Evolutionary conservation across 345 rosid species (phyloP).

Genomic region (Salix viminalis): DNA sequence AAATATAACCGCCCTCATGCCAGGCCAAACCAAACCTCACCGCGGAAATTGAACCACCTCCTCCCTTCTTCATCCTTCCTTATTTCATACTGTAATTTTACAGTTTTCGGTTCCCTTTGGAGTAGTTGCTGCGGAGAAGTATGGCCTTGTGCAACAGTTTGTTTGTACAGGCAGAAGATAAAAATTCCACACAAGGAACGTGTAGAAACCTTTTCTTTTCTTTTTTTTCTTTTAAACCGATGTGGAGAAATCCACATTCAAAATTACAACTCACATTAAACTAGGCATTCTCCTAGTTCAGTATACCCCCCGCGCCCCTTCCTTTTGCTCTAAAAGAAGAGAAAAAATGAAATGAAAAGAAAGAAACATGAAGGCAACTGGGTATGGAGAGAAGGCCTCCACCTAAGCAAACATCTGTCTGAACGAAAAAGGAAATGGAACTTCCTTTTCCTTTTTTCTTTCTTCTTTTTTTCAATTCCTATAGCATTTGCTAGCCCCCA

Average conservation of each 20-base stretch:
- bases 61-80: too few species aligned
- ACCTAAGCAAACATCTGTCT: constrained; percentile 26
- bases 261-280: constrained; percentile 33
- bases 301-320: constrained; percentile 26
- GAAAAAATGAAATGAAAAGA: neutral
- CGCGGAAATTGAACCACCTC: neutral
- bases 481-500: constrained; percentile 24
- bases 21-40: too few species aligned
- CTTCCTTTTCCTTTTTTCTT: neutral
- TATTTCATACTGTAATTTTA: neutral
- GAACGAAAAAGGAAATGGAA: neutral
- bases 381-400: constrained; percentile 19
- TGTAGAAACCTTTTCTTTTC: constrained; percentile 12
- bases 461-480: constrained; percentile 7
- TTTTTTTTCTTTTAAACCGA: constrained; percentile 27
- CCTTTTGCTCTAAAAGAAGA: constrained; percentile 12
- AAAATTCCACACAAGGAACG: neutral
- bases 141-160: neutral
- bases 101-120: neutral
- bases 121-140: neutral
- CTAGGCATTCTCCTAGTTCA: constrained; percentile 22
- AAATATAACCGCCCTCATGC: too few species aligned
- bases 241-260: constrained; percentile 40
- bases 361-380: constrained; percentile 18
- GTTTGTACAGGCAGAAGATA: neutral